Conservation (phyloP, 805 yeast species). For the Yueomyces sp. region DNA sequence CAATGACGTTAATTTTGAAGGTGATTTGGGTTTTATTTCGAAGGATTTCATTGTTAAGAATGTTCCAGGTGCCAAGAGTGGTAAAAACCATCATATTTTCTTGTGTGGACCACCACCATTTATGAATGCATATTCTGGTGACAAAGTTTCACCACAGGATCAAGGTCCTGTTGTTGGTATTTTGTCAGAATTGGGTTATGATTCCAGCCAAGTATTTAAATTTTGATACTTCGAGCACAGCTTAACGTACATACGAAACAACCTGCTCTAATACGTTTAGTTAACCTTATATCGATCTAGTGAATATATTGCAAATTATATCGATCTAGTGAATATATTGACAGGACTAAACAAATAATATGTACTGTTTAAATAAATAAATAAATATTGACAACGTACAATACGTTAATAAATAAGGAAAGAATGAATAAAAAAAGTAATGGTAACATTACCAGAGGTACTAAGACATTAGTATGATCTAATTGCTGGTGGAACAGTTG, state of each 20-base stretch:
- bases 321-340: too few relatives aligned
- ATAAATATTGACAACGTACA: constrained; percentile 82
- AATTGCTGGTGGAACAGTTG: constrained; percentile 91
- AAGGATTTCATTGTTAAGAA: constrained; percentile 53
- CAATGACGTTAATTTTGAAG: constrained; percentile 21
- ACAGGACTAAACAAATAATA: too few relatives aligned
- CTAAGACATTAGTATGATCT: constrained; percentile 59
- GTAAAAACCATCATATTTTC: constrained; percentile 58
- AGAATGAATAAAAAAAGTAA: constrained; percentile 1
- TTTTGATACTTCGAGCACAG: constrained; percentile 31
- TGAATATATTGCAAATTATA: too few relatives aligned
- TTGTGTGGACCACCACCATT: constrained; percentile 95
- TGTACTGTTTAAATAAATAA: too few relatives aligned
- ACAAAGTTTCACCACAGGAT: constrained; percentile 71
- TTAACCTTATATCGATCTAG: too few relatives aligned
- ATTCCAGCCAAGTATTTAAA: constrained; percentile 79
- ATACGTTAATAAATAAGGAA: constrained; percentile 3
- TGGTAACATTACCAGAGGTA: neutral
- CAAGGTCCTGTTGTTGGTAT: constrained; percentile 92
- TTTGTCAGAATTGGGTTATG: constrained; percentile 77
- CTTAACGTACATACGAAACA: too few relatives aligned
- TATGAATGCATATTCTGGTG: constrained; percentile 78
- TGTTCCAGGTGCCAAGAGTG: constrained; percentile 49
- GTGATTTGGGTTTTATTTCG: constrained; percentile 62
- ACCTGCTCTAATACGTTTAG: too few relatives aligned